Conservation (phyloP, 345 rosid species). For the Eucalyptus regnans region DNA sequence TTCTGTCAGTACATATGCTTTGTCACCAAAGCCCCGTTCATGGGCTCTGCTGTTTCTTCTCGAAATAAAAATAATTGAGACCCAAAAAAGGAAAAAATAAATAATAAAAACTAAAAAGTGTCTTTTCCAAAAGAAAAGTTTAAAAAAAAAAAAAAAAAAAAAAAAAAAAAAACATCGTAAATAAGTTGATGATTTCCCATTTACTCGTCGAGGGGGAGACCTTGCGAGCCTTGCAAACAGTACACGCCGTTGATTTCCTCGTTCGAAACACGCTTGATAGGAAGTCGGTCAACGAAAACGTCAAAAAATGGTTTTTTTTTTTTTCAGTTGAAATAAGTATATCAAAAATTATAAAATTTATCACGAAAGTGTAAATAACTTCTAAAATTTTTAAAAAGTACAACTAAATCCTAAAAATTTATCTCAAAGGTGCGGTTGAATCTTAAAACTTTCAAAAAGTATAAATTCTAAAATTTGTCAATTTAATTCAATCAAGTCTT, state of each 20-base stretch:
- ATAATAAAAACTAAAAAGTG: background rate
- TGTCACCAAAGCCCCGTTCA: background rate
- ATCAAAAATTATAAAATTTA: rapidly evolving
- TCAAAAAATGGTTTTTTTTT: rapidly evolving
- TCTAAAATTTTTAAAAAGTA: no score
- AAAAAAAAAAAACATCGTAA: background rate
- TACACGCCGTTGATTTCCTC: background rate
- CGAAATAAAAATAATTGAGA: background rate
- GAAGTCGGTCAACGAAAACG: background rate
- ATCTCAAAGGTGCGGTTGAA: rapidly evolving
- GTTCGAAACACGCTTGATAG: background rate
- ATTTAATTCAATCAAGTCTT: no score
- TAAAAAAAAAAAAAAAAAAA: no score
- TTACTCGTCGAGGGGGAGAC: background rate
- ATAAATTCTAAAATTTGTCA: rapidly evolving
- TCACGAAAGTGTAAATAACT: rapidly evolving
- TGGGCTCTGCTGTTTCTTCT: background rate
- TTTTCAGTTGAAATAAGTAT: background rate
- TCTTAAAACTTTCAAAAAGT: rapidly evolving
- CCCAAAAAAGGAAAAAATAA: no score
- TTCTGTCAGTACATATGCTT: background rate
- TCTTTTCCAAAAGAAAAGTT: background rate
- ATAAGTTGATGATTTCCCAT: background rate
- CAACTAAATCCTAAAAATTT: no score
- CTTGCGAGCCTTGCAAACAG: background rate